These are phyloP conservation scores for Ustilago vetiveriae DNA, from an alignment of 1,284 basidiomycete genomes.

Conservation along the genomic window DNA sequence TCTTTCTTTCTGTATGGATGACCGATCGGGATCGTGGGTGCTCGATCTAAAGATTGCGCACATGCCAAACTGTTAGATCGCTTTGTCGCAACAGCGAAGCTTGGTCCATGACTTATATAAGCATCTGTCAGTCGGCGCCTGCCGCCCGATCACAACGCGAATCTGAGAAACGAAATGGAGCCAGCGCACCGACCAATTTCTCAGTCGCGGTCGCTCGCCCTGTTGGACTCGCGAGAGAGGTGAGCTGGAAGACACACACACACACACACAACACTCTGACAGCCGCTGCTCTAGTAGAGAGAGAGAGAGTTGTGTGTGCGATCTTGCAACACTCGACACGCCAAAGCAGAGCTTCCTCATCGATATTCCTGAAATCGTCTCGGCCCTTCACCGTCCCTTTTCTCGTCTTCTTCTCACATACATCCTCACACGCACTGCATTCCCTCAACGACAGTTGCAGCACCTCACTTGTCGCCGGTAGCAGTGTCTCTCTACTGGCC, in stretches of 20 bases:
- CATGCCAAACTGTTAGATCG: conserved; percentile 14
- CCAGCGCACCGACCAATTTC: conserved; percentile 43
- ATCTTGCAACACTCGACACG: too few relatives aligned
- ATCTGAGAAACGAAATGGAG: not conserved
- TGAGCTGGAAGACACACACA: conserved; percentile 39
- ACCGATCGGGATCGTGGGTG: too few relatives aligned
- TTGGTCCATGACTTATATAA: conserved; percentile 21
- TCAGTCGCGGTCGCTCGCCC: conserved; percentile 1
- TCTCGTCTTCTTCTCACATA: too few relatives aligned
- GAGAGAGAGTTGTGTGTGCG: too few relatives aligned
- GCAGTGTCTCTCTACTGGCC: conserved; percentile 5
- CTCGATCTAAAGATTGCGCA: too few relatives aligned
- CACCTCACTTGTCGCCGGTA: conserved; percentile 1
- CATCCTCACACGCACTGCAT: too few relatives aligned
- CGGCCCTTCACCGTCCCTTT: too few relatives aligned
- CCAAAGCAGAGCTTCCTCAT: too few relatives aligned
- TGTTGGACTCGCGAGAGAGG: conserved; percentile 11
- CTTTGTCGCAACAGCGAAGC: too few relatives aligned
- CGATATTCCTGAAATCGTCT: too few relatives aligned
- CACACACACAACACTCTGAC: conserved; percentile 12
- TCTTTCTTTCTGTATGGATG: not conserved
- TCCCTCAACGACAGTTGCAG: too few relatives aligned
- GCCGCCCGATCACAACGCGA: conserved; percentile 28
- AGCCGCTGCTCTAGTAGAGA: not conserved
- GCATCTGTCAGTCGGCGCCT: conserved; percentile 3